Percentiles rank a stretch among this genome's conserved stretches.
These are phyloP conservation scores for Dimargaris xerosporica DNA, from an alignment of 192 early-diverging fungal species.

Conservation along the genomic window DNA sequence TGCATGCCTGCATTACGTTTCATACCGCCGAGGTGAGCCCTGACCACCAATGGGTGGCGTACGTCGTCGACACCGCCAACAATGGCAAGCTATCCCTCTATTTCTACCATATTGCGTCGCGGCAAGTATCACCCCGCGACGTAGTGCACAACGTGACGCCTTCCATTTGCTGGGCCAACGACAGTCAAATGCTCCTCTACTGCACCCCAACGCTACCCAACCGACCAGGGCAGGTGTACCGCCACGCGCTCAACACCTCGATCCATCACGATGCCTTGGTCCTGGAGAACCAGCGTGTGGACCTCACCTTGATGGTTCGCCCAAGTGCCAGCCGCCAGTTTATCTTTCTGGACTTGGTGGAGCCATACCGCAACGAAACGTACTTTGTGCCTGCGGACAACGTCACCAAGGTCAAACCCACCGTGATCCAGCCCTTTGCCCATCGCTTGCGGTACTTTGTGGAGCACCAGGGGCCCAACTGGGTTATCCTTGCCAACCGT, in stretches of 20 bases:
- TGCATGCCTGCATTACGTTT: background rate
- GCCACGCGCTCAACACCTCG: background rate
- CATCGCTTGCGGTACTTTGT: conserved; percentile 1
- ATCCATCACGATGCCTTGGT: background rate
- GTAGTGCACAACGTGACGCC: conserved; percentile 11
- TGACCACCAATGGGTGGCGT: conserved; percentile 11
- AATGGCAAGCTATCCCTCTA: conserved; percentile 10
- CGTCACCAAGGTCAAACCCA: background rate
- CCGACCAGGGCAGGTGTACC: conserved; percentile 10
- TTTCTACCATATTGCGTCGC: background rate
- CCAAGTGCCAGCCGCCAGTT: conserved; percentile 4
- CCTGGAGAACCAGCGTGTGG: background rate
- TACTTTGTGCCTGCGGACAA: background rate
- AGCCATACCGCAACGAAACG: background rate
- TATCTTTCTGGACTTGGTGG: conserved; percentile 3
- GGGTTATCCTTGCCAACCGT: conserved; percentile 4
- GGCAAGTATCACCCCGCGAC: background rate
- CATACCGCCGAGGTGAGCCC: conserved; percentile 2
- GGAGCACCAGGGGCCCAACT: conserved; percentile 2
- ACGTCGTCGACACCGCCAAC: conserved; percentile 2
- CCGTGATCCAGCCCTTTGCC: conserved; percentile 7
- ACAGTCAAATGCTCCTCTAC: background rate
- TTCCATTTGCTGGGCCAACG: conserved; percentile 3
- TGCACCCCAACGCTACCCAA: conserved; percentile 3
- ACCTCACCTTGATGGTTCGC: background rate